Evolutionary conservation across 2,329 filamentous ascomycete genomes (phyloP).

Genomic region (Microdochium trichocladiopsis): DNA sequence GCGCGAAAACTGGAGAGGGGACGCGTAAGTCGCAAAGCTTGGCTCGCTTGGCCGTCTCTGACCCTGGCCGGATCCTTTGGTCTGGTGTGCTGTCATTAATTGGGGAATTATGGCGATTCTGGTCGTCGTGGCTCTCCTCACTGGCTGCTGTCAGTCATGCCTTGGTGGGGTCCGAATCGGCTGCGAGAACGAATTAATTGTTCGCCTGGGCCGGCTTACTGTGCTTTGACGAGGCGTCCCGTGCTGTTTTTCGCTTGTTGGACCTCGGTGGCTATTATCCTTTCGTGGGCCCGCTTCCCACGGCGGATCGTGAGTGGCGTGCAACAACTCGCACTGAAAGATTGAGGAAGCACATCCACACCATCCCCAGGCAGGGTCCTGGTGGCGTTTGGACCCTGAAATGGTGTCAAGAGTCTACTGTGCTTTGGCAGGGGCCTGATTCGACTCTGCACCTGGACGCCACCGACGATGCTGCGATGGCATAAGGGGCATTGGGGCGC

Average conservation of each 20-base stretch:
- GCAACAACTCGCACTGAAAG: too few species aligned
- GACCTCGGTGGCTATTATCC: too few species aligned
- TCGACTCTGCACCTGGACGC: neutral
- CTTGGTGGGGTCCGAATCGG: too few species aligned
- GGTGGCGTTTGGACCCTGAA: neutral
- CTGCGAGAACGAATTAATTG: too few species aligned
- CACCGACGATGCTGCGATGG: neutral
- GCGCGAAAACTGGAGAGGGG: neutral
- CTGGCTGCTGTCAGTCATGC: too few species aligned
- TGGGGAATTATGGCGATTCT: neutral
- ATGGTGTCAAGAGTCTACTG: neutral
- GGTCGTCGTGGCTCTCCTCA: too few species aligned
- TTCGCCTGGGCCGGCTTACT: too few species aligned
- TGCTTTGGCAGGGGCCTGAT: too few species aligned
- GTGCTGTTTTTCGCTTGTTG: too few species aligned
- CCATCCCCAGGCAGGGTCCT: neutral
- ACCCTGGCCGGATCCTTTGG: neutral
- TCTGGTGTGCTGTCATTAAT: neutral
- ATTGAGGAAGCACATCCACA: neutral
- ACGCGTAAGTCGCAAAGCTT: neutral
- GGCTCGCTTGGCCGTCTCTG: neutral
- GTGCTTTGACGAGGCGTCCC: too few species aligned
- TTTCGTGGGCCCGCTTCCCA: too few species aligned
- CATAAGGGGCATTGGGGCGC: neutral
- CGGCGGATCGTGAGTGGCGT: too few species aligned